Evolutionary conservation across 2,329 filamentous ascomycete species (phyloP).

Genomic region (Scedosporium minutisporum): DNA sequence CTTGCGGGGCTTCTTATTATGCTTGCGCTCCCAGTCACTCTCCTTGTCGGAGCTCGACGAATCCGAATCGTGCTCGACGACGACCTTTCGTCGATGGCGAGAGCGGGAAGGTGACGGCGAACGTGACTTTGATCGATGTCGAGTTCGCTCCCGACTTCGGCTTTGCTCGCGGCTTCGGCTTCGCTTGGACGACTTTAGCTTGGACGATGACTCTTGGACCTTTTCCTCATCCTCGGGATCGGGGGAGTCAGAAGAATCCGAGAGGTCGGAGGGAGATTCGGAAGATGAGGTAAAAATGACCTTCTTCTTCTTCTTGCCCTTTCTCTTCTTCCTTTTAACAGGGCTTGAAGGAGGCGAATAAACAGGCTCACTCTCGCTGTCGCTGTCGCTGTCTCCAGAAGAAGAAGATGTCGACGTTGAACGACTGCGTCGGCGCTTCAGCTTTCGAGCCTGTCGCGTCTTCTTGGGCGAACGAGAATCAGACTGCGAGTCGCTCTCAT

Average conservation of each 20-base stretch:
- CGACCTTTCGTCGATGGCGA: not conserved
- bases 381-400: not conserved
- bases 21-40: constrained; percentile 9
- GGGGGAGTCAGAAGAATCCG: no score
- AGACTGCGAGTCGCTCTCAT: not conserved
- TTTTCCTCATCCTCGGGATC: no score
- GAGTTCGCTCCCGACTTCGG: not conserved
- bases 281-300: no score
- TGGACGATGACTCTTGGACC: no score
- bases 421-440: not conserved
- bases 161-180: not conserved
- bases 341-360: not conserved
- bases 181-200: not conserved
- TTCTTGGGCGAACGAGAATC: not conserved
- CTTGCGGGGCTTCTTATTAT: constrained; percentile 10
- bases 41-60: constrained; percentile 15
- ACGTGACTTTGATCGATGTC: no score
- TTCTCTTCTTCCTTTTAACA: not conserved
- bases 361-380: not conserved
- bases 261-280: no score
- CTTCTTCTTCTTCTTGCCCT: no score
- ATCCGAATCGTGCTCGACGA: constrained; percentile 15
- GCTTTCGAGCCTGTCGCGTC: not conserved
- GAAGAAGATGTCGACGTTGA: not conserved
- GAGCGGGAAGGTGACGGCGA: constrained; percentile 5